These are phyloP conservation scores for Pelargonium myrrhifolium DNA, from an alignment of 441 rosid species.

Conservation along the genomic window DNA sequence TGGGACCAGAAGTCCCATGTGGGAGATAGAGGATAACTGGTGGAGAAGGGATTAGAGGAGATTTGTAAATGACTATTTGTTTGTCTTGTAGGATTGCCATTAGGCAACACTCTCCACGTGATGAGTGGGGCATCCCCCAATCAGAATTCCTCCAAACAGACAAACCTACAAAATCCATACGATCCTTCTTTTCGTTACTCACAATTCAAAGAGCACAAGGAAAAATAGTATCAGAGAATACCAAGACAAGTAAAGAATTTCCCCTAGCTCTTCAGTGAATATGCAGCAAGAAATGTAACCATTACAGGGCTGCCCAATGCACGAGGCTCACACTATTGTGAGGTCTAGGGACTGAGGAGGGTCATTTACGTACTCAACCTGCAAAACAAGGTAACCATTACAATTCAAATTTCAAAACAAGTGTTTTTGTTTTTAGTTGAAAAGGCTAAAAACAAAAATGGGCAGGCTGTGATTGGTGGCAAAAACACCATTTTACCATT, in stretches of 20 bases:
- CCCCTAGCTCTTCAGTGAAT: background rate
- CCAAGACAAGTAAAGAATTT: background rate
- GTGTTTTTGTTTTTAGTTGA: background rate
- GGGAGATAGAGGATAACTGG: constrained; percentile 77
- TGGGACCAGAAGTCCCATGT: constrained; percentile 68
- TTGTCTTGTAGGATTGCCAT: constrained; percentile 30
- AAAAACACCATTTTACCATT: background rate
- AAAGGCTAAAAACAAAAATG: background rate
- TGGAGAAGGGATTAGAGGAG: constrained; percentile 73
- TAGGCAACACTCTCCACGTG: constrained; percentile 45
- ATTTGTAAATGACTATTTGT: constrained; percentile 52
- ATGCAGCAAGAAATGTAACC: too few species aligned
- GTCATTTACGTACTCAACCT: too few species aligned
- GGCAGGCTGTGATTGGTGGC: background rate
- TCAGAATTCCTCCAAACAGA: background rate
- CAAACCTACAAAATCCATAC: background rate
- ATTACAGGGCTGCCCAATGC: too few species aligned
- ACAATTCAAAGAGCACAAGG: background rate
- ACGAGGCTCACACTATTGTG: too few species aligned
- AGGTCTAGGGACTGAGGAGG: too few species aligned
- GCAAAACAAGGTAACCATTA: background rate
- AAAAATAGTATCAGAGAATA: background rate
- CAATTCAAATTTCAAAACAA: constrained; percentile 1
- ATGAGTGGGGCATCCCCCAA: constrained; percentile 32
- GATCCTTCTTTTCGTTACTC: background rate